phyloP scores from a whole-genome alignment of 2,329 filamentous ascomycete species.

The Monosporascus sp. region DNA sequence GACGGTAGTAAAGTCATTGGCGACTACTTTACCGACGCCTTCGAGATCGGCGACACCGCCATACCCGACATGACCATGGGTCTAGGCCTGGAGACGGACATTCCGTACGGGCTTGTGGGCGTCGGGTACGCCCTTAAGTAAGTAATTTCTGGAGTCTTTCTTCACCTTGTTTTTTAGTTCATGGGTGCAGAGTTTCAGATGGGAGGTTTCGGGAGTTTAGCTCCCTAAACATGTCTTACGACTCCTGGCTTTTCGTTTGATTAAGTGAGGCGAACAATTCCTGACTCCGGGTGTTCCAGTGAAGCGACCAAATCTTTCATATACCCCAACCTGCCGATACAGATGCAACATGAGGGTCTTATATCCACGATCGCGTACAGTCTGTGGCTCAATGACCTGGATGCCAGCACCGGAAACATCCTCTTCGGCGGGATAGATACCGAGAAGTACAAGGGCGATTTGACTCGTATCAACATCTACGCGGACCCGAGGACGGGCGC shows the following conservation, averaged over 20 bases:
- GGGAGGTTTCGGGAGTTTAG: too few relatives aligned
- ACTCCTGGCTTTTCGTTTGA: too few relatives aligned
- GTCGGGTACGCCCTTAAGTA: constrained; percentile 51
- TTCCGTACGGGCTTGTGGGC: constrained; percentile 53
- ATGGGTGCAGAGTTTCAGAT: too few relatives aligned
- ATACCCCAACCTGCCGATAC: constrained; percentile 58
- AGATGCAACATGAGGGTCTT: constrained; percentile 55
- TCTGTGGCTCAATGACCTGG: constrained; percentile 58
- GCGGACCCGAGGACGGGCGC: constrained; percentile 29
- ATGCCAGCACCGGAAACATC: constrained; percentile 61
- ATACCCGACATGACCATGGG: constrained; percentile 56
- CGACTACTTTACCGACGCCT: constrained; percentile 53
- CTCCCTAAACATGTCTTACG: too few relatives aligned
- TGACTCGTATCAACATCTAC: constrained; percentile 57
- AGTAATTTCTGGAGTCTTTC: too few relatives aligned
- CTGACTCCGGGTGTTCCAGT: constrained; percentile 32
- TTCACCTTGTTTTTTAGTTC: too few relatives aligned
- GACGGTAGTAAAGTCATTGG: constrained; percentile 52
- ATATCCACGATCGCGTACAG: constrained; percentile 67
- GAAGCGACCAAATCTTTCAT: constrained; percentile 17
- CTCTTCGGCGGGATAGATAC: constrained; percentile 79
- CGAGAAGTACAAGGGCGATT: constrained; percentile 61
- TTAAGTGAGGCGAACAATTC: too few relatives aligned
- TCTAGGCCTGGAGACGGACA: constrained; percentile 46
- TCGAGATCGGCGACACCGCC: constrained; percentile 46